Percentiles rank a stretch among this genome's conserved stretches.
Conservation (phyloP, 2,329 filamentous ascomycete species). For the Ilyonectria destructans region DNA sequence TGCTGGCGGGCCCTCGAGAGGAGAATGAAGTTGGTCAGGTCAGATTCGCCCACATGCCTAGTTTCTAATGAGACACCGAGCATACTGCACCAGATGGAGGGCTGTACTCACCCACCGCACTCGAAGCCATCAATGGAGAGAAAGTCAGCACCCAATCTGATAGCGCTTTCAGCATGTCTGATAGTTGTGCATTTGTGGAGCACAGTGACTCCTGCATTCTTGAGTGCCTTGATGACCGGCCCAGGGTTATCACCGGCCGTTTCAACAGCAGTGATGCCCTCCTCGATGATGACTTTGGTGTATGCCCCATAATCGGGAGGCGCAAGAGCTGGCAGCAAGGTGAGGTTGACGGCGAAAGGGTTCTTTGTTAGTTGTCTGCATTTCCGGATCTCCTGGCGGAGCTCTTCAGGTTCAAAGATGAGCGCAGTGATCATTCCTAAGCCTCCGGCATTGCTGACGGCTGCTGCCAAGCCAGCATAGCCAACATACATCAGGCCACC, state of each 20-base stretch:
- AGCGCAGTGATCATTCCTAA: background rate
- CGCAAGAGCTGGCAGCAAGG: background rate
- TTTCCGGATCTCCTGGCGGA: background rate
- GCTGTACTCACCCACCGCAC: background rate
- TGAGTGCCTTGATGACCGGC: background rate
- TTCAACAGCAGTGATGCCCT: too few relatives aligned
- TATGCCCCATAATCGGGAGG: background rate
- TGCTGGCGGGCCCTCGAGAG: background rate
- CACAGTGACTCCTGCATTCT: background rate
- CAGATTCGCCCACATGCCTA: background rate
- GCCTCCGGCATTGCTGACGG: background rate
- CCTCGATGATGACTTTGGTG: background rate
- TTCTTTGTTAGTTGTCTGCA: background rate
- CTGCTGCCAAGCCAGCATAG: background rate
- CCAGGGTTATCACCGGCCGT: background rate
- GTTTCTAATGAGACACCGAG: too few relatives aligned
- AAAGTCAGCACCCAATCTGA: background rate
- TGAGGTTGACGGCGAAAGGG: background rate
- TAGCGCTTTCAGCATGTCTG: background rate
- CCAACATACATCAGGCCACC: background rate
- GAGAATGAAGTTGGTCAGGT: background rate
- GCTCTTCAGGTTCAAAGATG: background rate
- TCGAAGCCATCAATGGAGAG: slow-evolving; percentile 2
- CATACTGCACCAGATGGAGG: too few relatives aligned
- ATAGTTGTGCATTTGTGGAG: slow-evolving; percentile 8